Evolutionary conservation across 768 basidiomycete genomes (phyloP).

Genomic region (Auriscalpium vulgare): DNA sequence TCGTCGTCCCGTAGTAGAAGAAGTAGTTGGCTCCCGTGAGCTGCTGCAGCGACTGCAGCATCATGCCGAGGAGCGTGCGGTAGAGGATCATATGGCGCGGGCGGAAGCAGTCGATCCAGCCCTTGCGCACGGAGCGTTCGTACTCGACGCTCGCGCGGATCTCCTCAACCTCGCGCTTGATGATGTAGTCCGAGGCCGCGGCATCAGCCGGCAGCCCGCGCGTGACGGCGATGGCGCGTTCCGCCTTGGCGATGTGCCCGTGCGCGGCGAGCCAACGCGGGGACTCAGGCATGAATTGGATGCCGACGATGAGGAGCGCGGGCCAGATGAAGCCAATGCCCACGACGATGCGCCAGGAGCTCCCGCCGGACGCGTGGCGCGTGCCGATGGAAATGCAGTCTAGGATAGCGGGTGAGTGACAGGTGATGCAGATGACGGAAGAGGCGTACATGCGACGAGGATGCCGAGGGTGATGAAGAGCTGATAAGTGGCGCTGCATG

Average conservation of each 20-base stretch:
- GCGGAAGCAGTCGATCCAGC: conserved; percentile 67
- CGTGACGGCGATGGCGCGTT: conserved; percentile 36
- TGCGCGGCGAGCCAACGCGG: conserved; percentile 46
- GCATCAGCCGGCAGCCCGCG: conserved; percentile 39
- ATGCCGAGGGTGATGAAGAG: conserved; percentile 68
- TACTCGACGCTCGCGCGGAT: conserved; percentile 43
- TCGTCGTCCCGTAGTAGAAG: conserved; percentile 57
- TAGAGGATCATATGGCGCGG: conserved; percentile 50
- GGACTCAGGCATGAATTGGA: conserved; percentile 54
- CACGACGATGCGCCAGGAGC: conserved; percentile 56
- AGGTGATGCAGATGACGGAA: neutral
- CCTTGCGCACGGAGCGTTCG: conserved; percentile 37
- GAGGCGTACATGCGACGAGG: conserved; percentile 47
- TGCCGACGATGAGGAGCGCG: conserved; percentile 50
- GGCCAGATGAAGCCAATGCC: conserved; percentile 60
- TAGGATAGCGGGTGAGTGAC: conserved; percentile 13
- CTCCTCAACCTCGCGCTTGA: conserved; percentile 43
- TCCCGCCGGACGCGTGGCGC: conserved; percentile 35
- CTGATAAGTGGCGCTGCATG: conserved; percentile 39
- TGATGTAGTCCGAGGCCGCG: conserved; percentile 32
- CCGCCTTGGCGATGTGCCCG: conserved; percentile 41
- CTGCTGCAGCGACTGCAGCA: conserved; percentile 64
- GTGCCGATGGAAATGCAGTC: conserved; percentile 69
- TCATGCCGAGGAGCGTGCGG: conserved; percentile 55
- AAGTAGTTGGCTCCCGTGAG: conserved; percentile 67